Conservation (phyloP, 2,329 filamentous ascomycete species). For the Dendrostoma leiphaemia region DNA sequence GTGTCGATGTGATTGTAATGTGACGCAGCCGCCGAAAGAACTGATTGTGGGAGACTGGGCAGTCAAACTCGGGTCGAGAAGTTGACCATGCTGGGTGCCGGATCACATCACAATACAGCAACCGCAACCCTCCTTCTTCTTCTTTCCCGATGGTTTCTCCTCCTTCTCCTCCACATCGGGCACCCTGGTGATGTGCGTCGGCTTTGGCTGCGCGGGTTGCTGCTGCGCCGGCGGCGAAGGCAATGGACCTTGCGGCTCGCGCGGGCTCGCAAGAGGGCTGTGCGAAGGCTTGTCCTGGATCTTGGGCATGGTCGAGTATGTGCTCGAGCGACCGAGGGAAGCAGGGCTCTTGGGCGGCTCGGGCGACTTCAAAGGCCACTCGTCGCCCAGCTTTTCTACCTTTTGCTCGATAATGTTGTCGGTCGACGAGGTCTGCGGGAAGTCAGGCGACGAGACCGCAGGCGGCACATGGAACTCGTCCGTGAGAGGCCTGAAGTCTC, state of each 20-base stretch:
- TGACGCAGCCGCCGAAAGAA: not conserved
- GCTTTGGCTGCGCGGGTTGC: slow-evolving; percentile 35
- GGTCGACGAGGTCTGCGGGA: slow-evolving; percentile 31
- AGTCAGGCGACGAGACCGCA: slow-evolving; percentile 1
- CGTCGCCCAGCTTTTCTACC: slow-evolving; percentile 36
- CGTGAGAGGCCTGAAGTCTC: slow-evolving; percentile 80
- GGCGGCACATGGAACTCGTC: slow-evolving; percentile 53
- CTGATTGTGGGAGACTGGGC: not conserved
- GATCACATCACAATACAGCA: slow-evolving; percentile 75
- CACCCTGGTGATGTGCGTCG: slow-evolving; percentile 38
- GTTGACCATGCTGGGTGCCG: not conserved
- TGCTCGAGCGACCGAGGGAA: slow-evolving; percentile 42
- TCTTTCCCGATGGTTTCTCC: slow-evolving; percentile 47
- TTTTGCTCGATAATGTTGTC: slow-evolving; percentile 25
- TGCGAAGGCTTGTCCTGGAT: slow-evolving; percentile 43
- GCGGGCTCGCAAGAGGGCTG: slow-evolving; percentile 44
- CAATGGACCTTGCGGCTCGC: too few species aligned
- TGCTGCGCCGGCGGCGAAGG: too few species aligned
- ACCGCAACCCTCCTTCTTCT: slow-evolving; percentile 60
- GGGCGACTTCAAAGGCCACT: slow-evolving; percentile 58
- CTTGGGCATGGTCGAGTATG: slow-evolving; percentile 64
- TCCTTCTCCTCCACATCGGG: slow-evolving; percentile 55
- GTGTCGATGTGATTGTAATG: not conserved
- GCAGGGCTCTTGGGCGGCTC: slow-evolving; percentile 47
- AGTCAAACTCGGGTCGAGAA: too few species aligned